These are phyloP conservation scores for Recurvomyces mirabilis DNA, from an alignment of 495 filamentous ascomycete genomes.

Conservation along the genomic window DNA sequence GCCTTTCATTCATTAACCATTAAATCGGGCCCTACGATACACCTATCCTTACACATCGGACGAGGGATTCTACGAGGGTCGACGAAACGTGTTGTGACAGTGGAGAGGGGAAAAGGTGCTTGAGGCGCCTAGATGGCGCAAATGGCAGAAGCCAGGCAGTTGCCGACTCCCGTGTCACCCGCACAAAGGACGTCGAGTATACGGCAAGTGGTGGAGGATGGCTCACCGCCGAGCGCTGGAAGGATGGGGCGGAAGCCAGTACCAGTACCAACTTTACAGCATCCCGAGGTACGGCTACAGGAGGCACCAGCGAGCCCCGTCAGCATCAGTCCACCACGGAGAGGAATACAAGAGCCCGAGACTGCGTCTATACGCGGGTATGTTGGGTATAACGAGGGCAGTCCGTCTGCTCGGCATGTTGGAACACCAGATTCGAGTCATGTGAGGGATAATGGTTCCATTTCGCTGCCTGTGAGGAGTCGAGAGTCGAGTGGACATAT, in stretches of 20 bases:
- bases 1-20: too few species aligned
- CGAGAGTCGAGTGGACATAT: background rate
- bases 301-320: conserved; percentile 11
- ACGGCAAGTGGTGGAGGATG: background rate
- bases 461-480: conserved; percentile 3
- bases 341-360: conserved; percentile 7
- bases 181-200: background rate
- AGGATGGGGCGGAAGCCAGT: background rate
- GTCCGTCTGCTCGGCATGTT: background rate
- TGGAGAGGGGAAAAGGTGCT: background rate
- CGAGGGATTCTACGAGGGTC: too few species aligned
- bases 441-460: too few species aligned
- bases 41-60: too few species aligned
- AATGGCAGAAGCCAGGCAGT: background rate
- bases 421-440: background rate
- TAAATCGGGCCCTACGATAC: too few species aligned
- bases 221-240: background rate
- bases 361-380: conserved; percentile 6
- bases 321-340: conserved; percentile 11
- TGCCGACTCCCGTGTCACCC: conserved; percentile 3
- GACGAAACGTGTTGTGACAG: too few species aligned
- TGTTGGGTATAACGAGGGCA: background rate
- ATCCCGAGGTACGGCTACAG: conserved; percentile 8
- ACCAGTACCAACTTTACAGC: conserved; percentile 1
- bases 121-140: conserved; percentile 5